These are phyloP conservation scores for Paratinospora sagittata DNA, from an alignment of 164 flowering plant genomes.

Conservation along the genomic window DNA sequence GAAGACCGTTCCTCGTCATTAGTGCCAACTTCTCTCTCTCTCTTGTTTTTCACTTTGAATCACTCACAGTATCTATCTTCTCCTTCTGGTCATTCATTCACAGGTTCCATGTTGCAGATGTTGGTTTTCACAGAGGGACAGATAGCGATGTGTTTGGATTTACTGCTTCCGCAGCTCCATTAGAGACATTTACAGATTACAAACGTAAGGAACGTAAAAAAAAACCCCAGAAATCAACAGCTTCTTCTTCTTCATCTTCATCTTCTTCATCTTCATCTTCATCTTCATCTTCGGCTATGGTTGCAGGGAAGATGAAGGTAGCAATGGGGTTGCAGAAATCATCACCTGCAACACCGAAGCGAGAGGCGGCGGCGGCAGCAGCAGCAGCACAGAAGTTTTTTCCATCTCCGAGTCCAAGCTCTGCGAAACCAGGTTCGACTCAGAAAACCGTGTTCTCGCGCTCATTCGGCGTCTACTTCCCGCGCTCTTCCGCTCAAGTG, in stretches of 20 bases:
- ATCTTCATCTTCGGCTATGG: constrained; percentile 37
- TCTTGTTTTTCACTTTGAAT: neutral
- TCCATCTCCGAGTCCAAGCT: constrained; percentile 15
- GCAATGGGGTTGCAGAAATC: constrained; percentile 69
- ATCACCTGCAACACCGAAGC: constrained; percentile 37
- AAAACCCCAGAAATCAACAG: too few relatives aligned
- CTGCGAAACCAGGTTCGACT: constrained; percentile 7
- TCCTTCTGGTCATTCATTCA: neutral
- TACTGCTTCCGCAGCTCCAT: neutral
- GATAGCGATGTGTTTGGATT: constrained; percentile 18
- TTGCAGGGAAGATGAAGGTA: constrained; percentile 66
- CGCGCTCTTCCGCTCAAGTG: constrained; percentile 81
- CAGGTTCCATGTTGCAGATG: neutral
- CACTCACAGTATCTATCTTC: neutral
- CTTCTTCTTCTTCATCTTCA: too few relatives aligned
- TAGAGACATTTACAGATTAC: constrained; percentile 1
- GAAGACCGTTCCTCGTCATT: constrained; percentile 52
- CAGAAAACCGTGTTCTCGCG: constrained; percentile 48
- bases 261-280: too few relatives aligned
- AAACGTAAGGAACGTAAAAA: neutral
- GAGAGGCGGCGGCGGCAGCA: constrained; percentile 15
- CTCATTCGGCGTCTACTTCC: constrained; percentile 89
- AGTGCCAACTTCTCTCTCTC: constrained; percentile 16
- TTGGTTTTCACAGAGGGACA: constrained; percentile 5
- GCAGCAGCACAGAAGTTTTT: constrained; percentile 10